phyloP scores from a whole-genome alignment of 2,329 filamentous ascomycete genomes.

The Gremmenia infestans region DNA sequence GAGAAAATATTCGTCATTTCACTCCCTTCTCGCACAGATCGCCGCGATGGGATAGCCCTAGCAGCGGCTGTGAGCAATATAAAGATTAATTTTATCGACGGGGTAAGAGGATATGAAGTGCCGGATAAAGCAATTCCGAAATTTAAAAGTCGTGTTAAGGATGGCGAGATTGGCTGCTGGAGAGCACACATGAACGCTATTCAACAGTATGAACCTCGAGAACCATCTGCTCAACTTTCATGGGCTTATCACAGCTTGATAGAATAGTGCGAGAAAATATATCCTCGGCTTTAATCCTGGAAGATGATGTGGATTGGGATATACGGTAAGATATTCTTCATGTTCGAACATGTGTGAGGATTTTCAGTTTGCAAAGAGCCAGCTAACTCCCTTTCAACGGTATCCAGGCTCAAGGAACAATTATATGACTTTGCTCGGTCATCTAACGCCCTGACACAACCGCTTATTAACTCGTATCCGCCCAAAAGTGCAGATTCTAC shows the following conservation, averaged over 20 bases:
- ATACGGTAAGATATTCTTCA: slow-evolving; percentile 17
- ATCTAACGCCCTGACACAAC: slow-evolving; percentile 3
- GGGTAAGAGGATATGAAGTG: slow-evolving; percentile 36
- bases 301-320: slow-evolving; percentile 42
- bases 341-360: too few species aligned
- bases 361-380: too few species aligned
- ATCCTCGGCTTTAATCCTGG: slow-evolving; percentile 35
- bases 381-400: too few species aligned
- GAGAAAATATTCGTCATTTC: slow-evolving; percentile 42
- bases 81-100: slow-evolving; percentile 39
- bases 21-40: slow-evolving; percentile 42
- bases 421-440: slow-evolving; percentile 24
- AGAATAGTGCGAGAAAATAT: slow-evolving; percentile 34
- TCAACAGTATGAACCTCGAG: slow-evolving; percentile 15
- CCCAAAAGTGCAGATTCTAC: slow-evolving; percentile 2
- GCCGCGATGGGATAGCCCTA: slow-evolving; percentile 42
- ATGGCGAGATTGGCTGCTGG: slow-evolving; percentile 37
- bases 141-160: slow-evolving; percentile 16
- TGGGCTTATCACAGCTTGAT: not conserved
- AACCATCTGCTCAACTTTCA: not conserved
- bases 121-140: slow-evolving; percentile 38
- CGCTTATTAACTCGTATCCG: not conserved
- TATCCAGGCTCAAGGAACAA: slow-evolving; percentile 26
- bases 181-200: slow-evolving; percentile 36
- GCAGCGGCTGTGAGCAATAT: slow-evolving; percentile 38